Base-by-base conservation (phyloP, 352 stramenopile species). In the Pythium insidiosum region DNA sequence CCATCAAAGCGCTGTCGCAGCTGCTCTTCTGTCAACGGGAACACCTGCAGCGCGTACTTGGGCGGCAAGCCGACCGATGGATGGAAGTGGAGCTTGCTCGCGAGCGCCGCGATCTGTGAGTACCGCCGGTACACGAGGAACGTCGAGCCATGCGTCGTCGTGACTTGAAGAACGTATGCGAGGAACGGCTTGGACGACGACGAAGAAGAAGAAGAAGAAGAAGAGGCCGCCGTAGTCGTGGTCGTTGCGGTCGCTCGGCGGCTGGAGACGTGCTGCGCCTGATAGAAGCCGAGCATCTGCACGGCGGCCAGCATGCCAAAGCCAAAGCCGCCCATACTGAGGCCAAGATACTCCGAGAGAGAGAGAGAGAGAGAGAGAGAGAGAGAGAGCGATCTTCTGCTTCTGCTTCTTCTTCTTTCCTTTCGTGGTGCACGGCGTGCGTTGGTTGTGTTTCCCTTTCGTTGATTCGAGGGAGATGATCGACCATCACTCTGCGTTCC, bases 111-210 rank as follows among this genome's bases (percentile, higher is more conserved):
- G 39, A 90, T 76, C 57, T 88, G 73, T 28, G 78, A 88, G 53
- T 88, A 90, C 1, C 78, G 73, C n/a, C 66, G 60, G 52, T 90
- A 90, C 43, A 88, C 68, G 35, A 88, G 73, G 50, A 85, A 88
- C 21, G 50, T 44, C 34, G 61, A 57, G 6, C 58, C 38, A 20
- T 42, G 68, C 24, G 54, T 26, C 6, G 68, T 68, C 15, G 63
- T 58, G 22, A 90, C 67, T 47, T 88, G 74, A 29, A 90, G 58
- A 28, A 90, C 78, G 52, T 90, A 90, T 13, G 74, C 68, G 21
- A 90, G 47, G 53, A 84, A 90, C 18, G 59, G 56, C 53, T n/a
- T n/a, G n/a, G n/a, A n/a, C n/a, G n/a, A n/a, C n/a, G n/a, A n/a
- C n/a, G n/a, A n/a, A n/a, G n/a, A n/a, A n/a, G n/a, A n/a, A n/a